phyloP scores from a whole-genome alignment of 106 monocot genomes.

The Acanthochlamys bracteata region DNA sequence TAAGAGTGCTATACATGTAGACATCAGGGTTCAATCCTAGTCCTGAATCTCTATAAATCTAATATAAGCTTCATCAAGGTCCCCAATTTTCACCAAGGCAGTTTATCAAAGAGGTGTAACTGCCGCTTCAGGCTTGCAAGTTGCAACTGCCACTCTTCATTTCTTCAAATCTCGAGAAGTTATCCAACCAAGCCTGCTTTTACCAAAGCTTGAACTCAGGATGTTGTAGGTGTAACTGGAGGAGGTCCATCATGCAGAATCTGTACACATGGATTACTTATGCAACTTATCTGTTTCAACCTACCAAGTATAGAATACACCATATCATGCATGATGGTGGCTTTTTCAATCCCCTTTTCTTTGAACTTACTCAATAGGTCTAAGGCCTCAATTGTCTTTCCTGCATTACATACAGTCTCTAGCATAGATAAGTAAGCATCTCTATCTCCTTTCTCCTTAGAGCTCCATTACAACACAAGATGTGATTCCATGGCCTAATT shows the following conservation, averaged over 20 bases:
- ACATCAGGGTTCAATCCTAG: conserved; percentile 88
- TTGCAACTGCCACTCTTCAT: conserved; percentile 67
- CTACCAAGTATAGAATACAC: conserved; percentile 71
- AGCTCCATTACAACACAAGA: conserved; percentile 79
- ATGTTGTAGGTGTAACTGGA: conserved; percentile 92
- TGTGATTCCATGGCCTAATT: conserved; percentile 79
- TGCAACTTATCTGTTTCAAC: conserved; percentile 45
- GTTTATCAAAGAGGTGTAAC: conserved; percentile 96
- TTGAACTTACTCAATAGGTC: conserved; percentile 70
- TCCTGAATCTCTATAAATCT: conserved; percentile 94
- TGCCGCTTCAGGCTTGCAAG: conserved; percentile 81
- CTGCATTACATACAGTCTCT: conserved; percentile 64
- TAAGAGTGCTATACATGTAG: conserved; percentile 83
- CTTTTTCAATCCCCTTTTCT: conserved; percentile 69
- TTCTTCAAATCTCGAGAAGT: conserved; percentile 63
- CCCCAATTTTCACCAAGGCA: conserved; percentile 80
- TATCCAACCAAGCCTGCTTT: conserved; percentile 54
- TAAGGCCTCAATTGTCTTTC: conserved; percentile 71
- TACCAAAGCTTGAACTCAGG: conserved; percentile 83
- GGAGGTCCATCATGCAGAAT: conserved; percentile 59
- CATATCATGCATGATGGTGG: conserved; percentile 78
- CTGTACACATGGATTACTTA: conserved; percentile 47
- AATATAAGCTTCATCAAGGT: conserved; percentile 92
- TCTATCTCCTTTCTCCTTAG: conserved; percentile 57
- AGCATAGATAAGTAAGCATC: conserved; percentile 79